These are phyloP conservation scores for Colletotrichum sp. DNA, from an alignment of 2,329 filamentous ascomycete genomes.

Conservation along the genomic window DNA sequence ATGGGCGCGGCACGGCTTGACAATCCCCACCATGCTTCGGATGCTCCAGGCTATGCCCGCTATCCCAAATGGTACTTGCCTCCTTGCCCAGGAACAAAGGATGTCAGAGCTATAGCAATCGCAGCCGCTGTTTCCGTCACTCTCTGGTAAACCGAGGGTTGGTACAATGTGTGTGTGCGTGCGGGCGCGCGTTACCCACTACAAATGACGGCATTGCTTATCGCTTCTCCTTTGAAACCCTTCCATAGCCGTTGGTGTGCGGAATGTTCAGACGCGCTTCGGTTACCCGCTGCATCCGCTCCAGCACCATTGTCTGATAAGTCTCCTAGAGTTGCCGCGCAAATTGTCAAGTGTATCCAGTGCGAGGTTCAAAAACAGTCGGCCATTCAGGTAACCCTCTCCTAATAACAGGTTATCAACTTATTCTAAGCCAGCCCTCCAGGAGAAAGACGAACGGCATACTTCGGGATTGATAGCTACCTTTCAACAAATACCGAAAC, in stretches of 20 bases:
- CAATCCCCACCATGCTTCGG: slow-evolving; percentile 9
- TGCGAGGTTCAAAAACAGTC: neutral
- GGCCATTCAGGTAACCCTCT: neutral
- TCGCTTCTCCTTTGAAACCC: slow-evolving; percentile 9
- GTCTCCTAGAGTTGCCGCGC: neutral
- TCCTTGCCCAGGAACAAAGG: neutral
- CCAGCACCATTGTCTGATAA: neutral
- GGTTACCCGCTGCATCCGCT: neutral
- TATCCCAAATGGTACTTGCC: neutral
- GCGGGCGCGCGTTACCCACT: neutral
- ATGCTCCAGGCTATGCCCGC: slow-evolving; percentile 18
- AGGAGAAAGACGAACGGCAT: neutral
- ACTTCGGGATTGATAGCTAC: neutral
- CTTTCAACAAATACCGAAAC: neutral
- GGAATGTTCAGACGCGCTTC: slow-evolving; percentile 8
- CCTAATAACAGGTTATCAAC: neutral
- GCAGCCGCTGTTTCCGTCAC: slow-evolving; percentile 13
- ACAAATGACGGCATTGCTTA: neutral
- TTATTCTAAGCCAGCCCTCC: neutral
- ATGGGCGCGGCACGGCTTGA: slow-evolving; percentile 13
- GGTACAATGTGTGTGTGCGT: neutral
- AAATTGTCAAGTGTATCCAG: neutral
- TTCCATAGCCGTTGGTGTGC: slow-evolving; percentile 18
- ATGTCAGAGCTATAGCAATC: neutral
- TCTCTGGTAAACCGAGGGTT: neutral